These are phyloP conservation scores for Basidiobolus heterosporus DNA, from an alignment of 371 early-diverging fungal species.

Conservation along the genomic window DNA sequence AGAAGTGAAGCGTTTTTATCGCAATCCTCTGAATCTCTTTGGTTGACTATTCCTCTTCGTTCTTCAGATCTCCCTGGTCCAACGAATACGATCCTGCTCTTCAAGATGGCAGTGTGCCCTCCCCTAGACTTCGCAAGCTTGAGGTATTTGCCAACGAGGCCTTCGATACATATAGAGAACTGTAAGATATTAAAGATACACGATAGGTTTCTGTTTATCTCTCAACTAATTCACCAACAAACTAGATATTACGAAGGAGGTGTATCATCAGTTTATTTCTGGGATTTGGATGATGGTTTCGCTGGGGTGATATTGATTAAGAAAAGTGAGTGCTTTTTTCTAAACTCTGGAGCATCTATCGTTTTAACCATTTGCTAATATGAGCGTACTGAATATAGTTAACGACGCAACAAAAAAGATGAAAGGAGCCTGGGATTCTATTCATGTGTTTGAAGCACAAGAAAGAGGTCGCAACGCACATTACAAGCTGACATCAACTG, in stretches of 20 bases:
- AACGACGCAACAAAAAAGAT: constrained; percentile 42
- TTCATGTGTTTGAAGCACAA: constrained; percentile 84
- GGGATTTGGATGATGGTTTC: constrained; percentile 77
- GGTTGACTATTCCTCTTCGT: not conserved
- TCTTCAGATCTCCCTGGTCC: constrained; percentile 85
- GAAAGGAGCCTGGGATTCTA: constrained; percentile 96
- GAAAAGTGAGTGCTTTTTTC: constrained; percentile 45
- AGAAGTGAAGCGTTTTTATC: not conserved
- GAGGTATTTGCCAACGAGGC: constrained; percentile 89
- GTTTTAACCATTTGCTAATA: constrained; percentile 1
- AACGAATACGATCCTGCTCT: constrained; percentile 84
- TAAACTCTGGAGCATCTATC: not conserved
- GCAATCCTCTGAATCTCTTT: constrained; percentile 1
- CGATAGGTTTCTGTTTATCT: not conserved
- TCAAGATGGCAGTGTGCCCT: constrained; percentile 63
- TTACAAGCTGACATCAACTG: constrained; percentile 87
- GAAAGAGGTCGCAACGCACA: constrained; percentile 68
- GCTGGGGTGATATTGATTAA: constrained; percentile 90
- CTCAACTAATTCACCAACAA: not conserved
- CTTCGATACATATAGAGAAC: constrained; percentile 85
- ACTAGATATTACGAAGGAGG: constrained; percentile 83
- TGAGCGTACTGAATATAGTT: constrained; percentile 19
- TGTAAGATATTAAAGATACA: constrained; percentile 22
- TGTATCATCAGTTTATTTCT: constrained; percentile 87
- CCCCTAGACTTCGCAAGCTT: constrained; percentile 62